phyloP scores from a whole-genome alignment of 257 asterid species.

The Solanum chiquidenum region DNA sequence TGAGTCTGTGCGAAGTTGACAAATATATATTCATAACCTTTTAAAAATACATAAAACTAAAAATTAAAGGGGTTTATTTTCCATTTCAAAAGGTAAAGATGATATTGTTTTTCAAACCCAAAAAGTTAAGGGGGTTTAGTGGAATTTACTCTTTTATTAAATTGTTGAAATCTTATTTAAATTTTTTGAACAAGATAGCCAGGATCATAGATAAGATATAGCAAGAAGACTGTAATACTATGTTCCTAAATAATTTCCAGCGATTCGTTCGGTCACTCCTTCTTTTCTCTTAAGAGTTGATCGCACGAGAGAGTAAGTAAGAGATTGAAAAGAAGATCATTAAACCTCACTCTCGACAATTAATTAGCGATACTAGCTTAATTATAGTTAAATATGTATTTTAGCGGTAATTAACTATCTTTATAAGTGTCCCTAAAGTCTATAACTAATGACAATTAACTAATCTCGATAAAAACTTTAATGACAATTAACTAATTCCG shows the following conservation, averaged over 20 bases:
- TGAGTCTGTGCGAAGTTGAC: neutral
- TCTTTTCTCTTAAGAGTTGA: neutral
- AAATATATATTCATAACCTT: neutral
- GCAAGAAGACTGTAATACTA: neutral
- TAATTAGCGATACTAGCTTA: too few relatives aligned
- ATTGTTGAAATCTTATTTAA: neutral
- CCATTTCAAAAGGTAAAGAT: neutral
- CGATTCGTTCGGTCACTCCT: neutral
- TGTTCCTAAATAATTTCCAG: neutral
- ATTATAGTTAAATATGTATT: too few relatives aligned
- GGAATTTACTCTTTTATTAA: neutral
- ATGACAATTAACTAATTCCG: too few relatives aligned
- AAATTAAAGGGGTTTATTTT: neutral
- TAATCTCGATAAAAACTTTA: too few relatives aligned
- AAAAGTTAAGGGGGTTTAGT: neutral
- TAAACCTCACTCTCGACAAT: too few relatives aligned
- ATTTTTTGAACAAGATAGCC: neutral
- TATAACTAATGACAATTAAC: too few relatives aligned
- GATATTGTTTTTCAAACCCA: neutral
- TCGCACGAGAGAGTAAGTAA: neutral
- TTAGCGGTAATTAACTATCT: too few relatives aligned
- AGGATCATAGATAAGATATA: too few relatives aligned
- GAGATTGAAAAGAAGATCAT: too few relatives aligned
- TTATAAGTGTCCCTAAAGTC: too few relatives aligned
- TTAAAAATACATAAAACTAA: neutral